Base-by-base conservation (phyloP, 164 flowering plant species). In the Buxus sempervirens region DNA sequence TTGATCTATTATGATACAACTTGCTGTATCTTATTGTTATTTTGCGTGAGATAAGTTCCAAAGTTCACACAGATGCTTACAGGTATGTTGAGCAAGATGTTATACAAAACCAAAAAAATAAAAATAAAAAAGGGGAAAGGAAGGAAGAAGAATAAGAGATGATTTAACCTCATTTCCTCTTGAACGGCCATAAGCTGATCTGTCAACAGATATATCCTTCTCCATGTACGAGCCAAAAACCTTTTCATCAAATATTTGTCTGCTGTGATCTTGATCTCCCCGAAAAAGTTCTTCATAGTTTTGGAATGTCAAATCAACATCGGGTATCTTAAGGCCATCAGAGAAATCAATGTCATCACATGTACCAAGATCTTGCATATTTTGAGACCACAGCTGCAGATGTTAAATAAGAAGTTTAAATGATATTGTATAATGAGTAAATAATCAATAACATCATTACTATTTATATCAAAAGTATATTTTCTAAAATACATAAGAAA, bases 311-410 rank as follows among this genome's bases (percentile, higher is more conserved):
- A 77, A 48, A 77, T 88, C 96, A 72, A 90, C 82, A 54, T 90
- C 93, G n/a, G 96, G 90, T n/a, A 90, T 86, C 25, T 80, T 80
- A 42, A 81, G 72, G 71, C 82, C 86, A 72, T 85, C 96, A 60
- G 60, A 67, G 67, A 64, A 75, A 58, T 69, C 73, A 61, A 75
- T 70, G 24, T 86, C 94, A 68, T 85, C 86, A 76, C 89, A 90
- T 56, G 82, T 82, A 53, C 94, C 94, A 67, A 87, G 83, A 54
- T 90, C 96, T 85, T 87, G 89, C 84, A 90, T 72, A 69, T 80
- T 88, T 79, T 88, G 92, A 68, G 90, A 70, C 94, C 91, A 88
- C 54, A 86, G 73, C 94, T 87, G 82, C 83, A 79, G 58, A 72
- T 54, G 4, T 49, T 23, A 68, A 65, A 25, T 24, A 58, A 15